phyloP scores from a whole-genome alignment of 495 filamentous ascomycete species.

The Bacidia rubella region DNA sequence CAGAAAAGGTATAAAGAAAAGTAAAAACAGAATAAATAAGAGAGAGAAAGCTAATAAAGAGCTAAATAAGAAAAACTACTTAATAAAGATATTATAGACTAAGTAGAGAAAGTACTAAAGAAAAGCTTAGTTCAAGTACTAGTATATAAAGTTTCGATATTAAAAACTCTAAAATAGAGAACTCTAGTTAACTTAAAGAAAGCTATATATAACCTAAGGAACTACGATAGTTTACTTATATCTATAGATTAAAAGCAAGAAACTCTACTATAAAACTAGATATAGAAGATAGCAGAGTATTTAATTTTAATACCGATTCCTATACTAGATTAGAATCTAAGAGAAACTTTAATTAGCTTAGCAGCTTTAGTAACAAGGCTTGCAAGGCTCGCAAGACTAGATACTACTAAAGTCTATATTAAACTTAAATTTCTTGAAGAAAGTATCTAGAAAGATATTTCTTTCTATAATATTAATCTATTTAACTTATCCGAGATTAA shows the following conservation, averaged over 20 bases:
- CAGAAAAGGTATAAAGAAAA: neutral
- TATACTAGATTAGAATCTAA: neutral
- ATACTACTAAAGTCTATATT: neutral
- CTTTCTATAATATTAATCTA: neutral
- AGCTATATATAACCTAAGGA: neutral
- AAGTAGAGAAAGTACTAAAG: neutral
- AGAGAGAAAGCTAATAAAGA: neutral
- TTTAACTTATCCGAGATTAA: neutral
- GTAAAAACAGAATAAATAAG: neutral
- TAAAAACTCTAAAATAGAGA: neutral
- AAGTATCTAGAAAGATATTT: neutral
- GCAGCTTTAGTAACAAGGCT: neutral
- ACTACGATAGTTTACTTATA: neutral
- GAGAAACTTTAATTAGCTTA: neutral
- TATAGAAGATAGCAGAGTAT: neutral
- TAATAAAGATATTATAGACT: neutral
- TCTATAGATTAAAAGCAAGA: neutral
- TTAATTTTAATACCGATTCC: neutral
- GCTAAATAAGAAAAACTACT: neutral
- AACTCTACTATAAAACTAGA: neutral
- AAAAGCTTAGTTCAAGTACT: neutral
- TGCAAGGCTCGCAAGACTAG: neutral
- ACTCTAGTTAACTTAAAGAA: neutral
- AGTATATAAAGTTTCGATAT: neutral
- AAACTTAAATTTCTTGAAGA: neutral